Evolutionary conservation across 2,329 filamentous ascomycete genomes (phyloP), one percentile per base, ranked within the genome.

Genomic region (Dactylellina cionopaga): DNA sequence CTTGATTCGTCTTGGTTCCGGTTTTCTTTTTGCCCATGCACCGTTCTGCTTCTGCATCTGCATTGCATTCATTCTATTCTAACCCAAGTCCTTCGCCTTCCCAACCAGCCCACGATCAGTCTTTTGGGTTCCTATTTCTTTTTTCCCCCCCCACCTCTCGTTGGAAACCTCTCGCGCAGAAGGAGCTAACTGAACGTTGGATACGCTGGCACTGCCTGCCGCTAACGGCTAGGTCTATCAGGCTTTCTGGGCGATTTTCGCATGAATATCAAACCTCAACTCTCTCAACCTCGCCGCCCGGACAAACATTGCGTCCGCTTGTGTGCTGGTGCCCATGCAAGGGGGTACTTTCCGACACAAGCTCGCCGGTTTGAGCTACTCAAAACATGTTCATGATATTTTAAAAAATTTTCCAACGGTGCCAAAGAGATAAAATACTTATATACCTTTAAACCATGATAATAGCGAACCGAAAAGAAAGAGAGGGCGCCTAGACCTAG

Each of bases 121-220:
- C n/a, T n/a, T n/a, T 41, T 15, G 37, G n/a, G 15, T 15, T 41
- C 7, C 7, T 41, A 9, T 24, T 25, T 25, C 41, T 15, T 10
- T 29, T 15, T 33, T 13, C 33, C 33, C 46, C 1, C 29, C 11
- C 11, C 10, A 24, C 44, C 44, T n/a, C 24, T 33, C 43, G 46
- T 33, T n/a, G n/a, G n/a, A n/a, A n/a, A 15, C 29, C 15, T 15
- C 39, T 39, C 29, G 17, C 31, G 51, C 46, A 17, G 46, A 27
- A 47, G 29, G 17, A 51, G 41, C 31, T 22, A 5, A 6, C 17
- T 19, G 9, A 9, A 29, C 9, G 54, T 29, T 51, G 43, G 56
- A 63, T 29, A 39, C 33, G 17, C 55, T 63, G 66, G 66, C 66
- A 71, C 66, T 39, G 58, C 66, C 66, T 71, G 58, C 66, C 66